Conservation (phyloP, 2,329 filamentous ascomycete species). For the Amesomyces nigricolor region DNA sequence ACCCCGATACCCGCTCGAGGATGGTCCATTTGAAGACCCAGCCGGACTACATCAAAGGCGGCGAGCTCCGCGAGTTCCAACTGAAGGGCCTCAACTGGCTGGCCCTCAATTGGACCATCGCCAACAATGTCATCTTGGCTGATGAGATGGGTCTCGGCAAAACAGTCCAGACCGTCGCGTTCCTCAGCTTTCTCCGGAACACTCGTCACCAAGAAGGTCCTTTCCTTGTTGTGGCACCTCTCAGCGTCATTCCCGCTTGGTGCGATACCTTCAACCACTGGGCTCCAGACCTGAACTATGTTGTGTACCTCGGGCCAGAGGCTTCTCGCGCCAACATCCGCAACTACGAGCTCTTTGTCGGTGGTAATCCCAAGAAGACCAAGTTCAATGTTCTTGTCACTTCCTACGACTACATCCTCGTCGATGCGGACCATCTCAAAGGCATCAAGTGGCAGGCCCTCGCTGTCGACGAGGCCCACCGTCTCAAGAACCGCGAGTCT, state of each 20-base stretch:
- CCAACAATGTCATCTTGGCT: conserved; percentile 92
- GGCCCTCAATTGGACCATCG: conserved; percentile 89
- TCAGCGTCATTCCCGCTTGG: conserved; percentile 97
- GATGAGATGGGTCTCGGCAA: conserved; percentile 99
- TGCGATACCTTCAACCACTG: conserved; percentile 95
- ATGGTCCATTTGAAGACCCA: conserved; percentile 72
- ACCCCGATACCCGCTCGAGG: conserved; percentile 65
- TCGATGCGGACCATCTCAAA: conserved; percentile 76
- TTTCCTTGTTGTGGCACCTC: conserved; percentile 92
- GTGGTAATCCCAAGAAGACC: conserved; percentile 78
- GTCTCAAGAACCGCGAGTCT: conserved; percentile 92
- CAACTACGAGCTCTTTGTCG: conserved; percentile 81
- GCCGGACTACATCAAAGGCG: conserved; percentile 76
- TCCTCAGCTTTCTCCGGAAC: conserved; percentile 95
- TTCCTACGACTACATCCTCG: conserved; percentile 92
- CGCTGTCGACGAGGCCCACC: conserved; percentile 93
- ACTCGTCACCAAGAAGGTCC: conserved; percentile 85
- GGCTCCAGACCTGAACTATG: conserved; percentile 94
- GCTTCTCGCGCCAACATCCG: conserved; percentile 79
- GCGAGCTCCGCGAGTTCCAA: conserved; percentile 87
- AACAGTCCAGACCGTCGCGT: conserved; percentile 94
- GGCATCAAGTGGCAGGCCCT: conserved; percentile 97
- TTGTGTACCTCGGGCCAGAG: conserved; percentile 91
- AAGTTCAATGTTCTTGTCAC: conserved; percentile 98
- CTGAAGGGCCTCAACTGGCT: conserved; percentile 92